These are phyloP conservation scores for Fragilaria radians DNA, from an alignment of 108 stramenopile species.

Conservation along the genomic window DNA sequence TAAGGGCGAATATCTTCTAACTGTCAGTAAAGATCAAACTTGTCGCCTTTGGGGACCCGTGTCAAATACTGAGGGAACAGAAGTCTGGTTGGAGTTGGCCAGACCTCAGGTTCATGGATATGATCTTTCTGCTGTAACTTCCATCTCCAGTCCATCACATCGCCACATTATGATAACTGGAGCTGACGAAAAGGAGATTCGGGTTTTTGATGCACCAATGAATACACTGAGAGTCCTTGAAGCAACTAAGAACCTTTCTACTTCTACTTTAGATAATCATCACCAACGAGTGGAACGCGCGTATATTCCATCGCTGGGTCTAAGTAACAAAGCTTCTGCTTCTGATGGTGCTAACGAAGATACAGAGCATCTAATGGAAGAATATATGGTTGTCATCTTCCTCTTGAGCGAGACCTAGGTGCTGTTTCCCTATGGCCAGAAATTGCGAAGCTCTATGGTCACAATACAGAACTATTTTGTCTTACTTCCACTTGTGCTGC, in stretches of 20 bases:
- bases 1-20: conserved; percentile 69
- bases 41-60: conserved; percentile 75
- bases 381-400: conserved; percentile 31
- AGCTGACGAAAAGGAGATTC: conserved; percentile 82
- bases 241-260: background rate
- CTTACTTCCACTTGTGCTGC: conserved; percentile 56
- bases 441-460: conserved; percentile 73
- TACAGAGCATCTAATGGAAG: conserved; percentile 6
- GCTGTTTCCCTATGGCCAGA: conserved; percentile 82
- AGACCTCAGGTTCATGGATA: conserved; percentile 89
- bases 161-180: conserved; percentile 68
- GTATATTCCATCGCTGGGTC: conserved; percentile 77
- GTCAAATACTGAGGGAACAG: background rate
- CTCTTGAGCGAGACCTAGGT: conserved; percentile 78
- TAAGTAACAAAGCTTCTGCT: conserved; percentile 79
- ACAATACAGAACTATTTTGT: conserved; percentile 72
- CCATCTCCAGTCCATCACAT: conserved; percentile 40
- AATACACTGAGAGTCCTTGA: conserved; percentile 50
- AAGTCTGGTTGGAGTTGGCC: conserved; percentile 68
- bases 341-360: conserved; percentile 54
- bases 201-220: conserved; percentile 80
- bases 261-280: conserved; percentile 15
- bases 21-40: conserved; percentile 74
- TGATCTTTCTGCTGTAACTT: conserved; percentile 63
- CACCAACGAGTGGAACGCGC: conserved; percentile 63